Evolutionary conservation across 164 flowering plant genomes (phyloP).

Genomic region (Liriodendron chinense): DNA sequence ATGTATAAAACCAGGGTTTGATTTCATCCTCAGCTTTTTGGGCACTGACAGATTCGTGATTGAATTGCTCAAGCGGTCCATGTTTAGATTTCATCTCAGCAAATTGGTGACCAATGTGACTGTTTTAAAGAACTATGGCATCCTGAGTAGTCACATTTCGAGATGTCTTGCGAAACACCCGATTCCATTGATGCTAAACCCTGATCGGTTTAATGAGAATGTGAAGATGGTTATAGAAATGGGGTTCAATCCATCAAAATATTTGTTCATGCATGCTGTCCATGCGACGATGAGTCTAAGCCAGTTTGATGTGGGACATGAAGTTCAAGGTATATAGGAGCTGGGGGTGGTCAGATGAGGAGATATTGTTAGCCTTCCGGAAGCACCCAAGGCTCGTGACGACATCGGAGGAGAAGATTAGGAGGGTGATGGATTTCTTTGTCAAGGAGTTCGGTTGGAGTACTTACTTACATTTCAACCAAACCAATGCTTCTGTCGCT

Average conservation of each 20-base stretch:
- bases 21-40: constrained; percentile 2
- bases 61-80: constrained; percentile 2
- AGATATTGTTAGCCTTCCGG: constrained; percentile 9
- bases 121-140: constrained; percentile 8
- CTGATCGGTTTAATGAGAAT: not conserved
- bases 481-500: not conserved
- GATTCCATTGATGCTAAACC: not conserved
- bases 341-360: constrained; percentile 28
- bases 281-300: not conserved
- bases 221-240: constrained; percentile 6
- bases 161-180: not conserved
- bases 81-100: not conserved
- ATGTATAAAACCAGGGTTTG: not conserved
- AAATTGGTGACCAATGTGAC: constrained; percentile 7
- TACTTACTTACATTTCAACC: not conserved
- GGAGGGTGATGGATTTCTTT: constrained; percentile 11
- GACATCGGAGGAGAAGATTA: constrained; percentile 19
- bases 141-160: constrained; percentile 9
- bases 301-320: constrained; percentile 13
- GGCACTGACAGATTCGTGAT: not conserved
- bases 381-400: constrained; percentile 16
- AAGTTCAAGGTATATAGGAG: constrained; percentile 15
- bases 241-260: constrained; percentile 19
- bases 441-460: constrained; percentile 16
- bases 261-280: constrained; percentile 9